phyloP scores from a whole-genome alignment of 1,284 basidiomycete species.

The Pseudozyma hubeiensis region DNA sequence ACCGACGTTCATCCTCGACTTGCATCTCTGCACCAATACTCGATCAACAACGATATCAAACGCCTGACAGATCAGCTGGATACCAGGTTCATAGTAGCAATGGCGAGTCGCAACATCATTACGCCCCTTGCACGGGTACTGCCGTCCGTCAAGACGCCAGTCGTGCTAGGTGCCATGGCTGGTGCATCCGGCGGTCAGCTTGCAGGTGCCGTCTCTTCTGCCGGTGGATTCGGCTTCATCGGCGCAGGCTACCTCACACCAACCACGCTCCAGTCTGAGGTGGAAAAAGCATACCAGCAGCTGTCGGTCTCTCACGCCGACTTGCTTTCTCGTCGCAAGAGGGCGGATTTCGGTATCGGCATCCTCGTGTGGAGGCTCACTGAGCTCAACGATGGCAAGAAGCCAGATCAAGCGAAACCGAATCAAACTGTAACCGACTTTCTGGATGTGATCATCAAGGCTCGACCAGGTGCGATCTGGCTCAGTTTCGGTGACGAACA shows the following conservation, averaged over 20 bases:
- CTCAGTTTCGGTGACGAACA: slow-evolving; percentile 59
- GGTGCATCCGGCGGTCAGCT: slow-evolving; percentile 60
- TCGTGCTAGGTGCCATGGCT: slow-evolving; percentile 64
- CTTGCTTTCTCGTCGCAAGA: slow-evolving; percentile 7
- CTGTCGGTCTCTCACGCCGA: slow-evolving; percentile 27
- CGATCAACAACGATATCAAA: neutral
- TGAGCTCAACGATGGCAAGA: slow-evolving; percentile 43
- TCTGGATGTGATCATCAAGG: slow-evolving; percentile 47
- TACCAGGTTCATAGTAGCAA: neutral
- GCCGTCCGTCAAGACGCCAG: slow-evolving; percentile 46
- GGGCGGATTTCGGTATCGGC: slow-evolving; percentile 59
- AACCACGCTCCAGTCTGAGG: slow-evolving; percentile 39
- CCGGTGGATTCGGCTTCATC: slow-evolving; percentile 65
- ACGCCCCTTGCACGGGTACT: slow-evolving; percentile 29
- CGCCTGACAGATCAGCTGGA: too few species aligned
- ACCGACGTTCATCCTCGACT: slow-evolving; percentile 8
- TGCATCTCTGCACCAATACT: neutral
- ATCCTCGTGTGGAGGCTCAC: slow-evolving; percentile 63
- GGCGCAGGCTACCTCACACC: slow-evolving; percentile 61
- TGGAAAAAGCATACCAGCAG: slow-evolving; percentile 29
- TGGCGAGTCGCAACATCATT: slow-evolving; percentile 28
- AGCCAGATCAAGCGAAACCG: slow-evolving; percentile 10
- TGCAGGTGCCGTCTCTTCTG: slow-evolving; percentile 55
- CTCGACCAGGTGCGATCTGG: slow-evolving; percentile 59
- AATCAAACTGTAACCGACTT: slow-evolving; percentile 32